Evolutionary conservation across 768 basidiomycete species (phyloP).

Genomic region (Omphalotus guepiniiformis): DNA sequence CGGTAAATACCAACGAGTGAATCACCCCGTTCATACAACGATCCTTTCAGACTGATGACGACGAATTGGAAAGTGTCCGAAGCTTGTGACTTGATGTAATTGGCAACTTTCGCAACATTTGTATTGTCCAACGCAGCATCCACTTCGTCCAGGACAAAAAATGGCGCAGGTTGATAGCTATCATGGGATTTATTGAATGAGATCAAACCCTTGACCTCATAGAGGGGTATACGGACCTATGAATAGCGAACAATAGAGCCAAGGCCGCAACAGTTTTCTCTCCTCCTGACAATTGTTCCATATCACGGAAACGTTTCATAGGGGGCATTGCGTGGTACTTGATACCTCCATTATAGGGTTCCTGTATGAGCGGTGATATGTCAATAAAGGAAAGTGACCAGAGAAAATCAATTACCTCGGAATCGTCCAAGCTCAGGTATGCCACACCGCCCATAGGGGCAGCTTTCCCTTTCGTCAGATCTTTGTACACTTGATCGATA

Average conservation of each 20-base stretch:
- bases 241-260: conserved; percentile 95
- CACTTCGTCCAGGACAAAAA: conserved; percentile 98
- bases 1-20: conserved; percentile 93
- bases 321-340: conserved; percentile 99
- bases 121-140: conserved; percentile 98
- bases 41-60: conserved; percentile 94
- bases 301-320: conserved; percentile 98
- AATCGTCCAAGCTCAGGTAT: conserved; percentile 93
- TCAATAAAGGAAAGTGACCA: neutral
- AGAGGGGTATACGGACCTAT: conserved; percentile 52
- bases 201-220: neutral
- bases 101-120: conserved; percentile 95
- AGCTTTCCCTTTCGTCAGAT: conserved; percentile 92
- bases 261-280: conserved; percentile 98
- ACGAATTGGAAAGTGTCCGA: conserved; percentile 90
- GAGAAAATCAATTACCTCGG: conserved; percentile 55
- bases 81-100: conserved; percentile 84
- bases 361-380: conserved; percentile 36
- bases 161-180: conserved; percentile 94
- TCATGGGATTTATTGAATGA: neutral
- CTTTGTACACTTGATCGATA: conserved; percentile 96
- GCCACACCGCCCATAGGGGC: conserved; percentile 95
- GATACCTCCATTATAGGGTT: conserved; percentile 84
- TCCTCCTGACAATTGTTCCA: conserved; percentile 97
- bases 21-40: conserved; percentile 85